These are phyloP conservation scores for Edaphochlamys debaryana DNA, from an alignment of 139 green algal genomes.

Conservation along the genomic window DNA sequence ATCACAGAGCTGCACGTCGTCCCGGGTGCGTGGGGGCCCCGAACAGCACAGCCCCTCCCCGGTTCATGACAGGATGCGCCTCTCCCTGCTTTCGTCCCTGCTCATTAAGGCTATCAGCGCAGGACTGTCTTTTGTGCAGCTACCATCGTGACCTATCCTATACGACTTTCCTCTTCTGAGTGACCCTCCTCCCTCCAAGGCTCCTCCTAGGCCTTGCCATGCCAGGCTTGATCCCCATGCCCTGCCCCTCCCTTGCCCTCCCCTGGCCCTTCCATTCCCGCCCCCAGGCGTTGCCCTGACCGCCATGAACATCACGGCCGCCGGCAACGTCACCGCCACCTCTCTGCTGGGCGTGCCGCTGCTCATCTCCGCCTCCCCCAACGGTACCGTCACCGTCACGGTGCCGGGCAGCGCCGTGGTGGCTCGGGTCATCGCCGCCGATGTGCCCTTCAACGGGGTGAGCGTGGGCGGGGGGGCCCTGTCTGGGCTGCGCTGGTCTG, in stretches of 20 bases:
- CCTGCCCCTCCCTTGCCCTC: too few species aligned
- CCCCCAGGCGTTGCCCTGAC: constrained; percentile 1
- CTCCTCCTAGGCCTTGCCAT: too few species aligned
- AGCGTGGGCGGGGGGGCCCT: background rate
- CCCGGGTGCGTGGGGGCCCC: background rate
- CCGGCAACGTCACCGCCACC: background rate
- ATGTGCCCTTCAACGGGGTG: constrained; percentile 33
- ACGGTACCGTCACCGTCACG: constrained; percentile 16
- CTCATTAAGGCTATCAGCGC: too few species aligned
- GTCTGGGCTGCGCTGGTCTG: background rate
- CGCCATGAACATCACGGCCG: background rate
- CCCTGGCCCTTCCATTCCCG: too few species aligned
- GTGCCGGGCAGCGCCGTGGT: constrained; percentile 9
- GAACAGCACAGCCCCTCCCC: too few species aligned
- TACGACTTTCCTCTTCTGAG: too few species aligned
- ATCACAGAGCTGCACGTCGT: constrained; percentile 39
- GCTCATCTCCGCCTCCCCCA: background rate
- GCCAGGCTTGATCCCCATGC: too few species aligned
- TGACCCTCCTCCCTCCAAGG: too few species aligned
- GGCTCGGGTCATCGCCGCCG: background rate
- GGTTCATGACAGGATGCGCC: too few species aligned
- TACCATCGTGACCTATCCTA: too few species aligned
- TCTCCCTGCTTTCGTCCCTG: too few species aligned
- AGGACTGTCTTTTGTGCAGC: too few species aligned
- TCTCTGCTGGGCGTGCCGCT: constrained; percentile 21